Conservation (phyloP, 805 yeast species). For the Ogataea paradorogensis region DNA sequence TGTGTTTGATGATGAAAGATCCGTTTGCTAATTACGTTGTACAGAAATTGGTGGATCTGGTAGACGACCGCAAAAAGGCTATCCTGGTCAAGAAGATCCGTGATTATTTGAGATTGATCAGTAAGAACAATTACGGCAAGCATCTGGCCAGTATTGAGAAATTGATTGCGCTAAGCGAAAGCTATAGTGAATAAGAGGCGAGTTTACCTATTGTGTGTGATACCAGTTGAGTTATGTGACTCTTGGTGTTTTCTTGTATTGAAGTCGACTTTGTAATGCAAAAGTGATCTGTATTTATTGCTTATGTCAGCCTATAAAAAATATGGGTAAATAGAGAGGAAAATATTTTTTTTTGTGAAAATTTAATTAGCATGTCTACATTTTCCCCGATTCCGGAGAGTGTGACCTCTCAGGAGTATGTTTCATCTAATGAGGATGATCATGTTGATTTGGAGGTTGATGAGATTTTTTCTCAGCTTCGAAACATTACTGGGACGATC, state of each 20-base stretch:
- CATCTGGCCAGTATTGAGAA: constrained; percentile 82
- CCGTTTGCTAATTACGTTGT: constrained; percentile 97
- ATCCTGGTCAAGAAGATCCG: constrained; percentile 70
- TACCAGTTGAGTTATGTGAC: too few relatives aligned
- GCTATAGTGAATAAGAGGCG: constrained; percentile 23
- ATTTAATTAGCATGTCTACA: constrained; percentile 1
- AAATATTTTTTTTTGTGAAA: constrained; percentile 1
- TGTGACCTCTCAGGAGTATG: constrained; percentile 14
- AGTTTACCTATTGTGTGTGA: neutral
- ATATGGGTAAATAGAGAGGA: neutral
- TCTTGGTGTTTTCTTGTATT: too few relatives aligned
- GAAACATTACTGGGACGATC: constrained; percentile 11
- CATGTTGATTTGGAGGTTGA: constrained; percentile 24
- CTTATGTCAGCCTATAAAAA: too few relatives aligned
- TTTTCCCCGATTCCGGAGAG: constrained; percentile 21
- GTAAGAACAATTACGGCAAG: constrained; percentile 70
- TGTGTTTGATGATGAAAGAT: constrained; percentile 94
- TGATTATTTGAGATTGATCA: constrained; percentile 73
- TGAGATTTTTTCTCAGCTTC: constrained; percentile 34
- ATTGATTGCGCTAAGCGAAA: constrained; percentile 55
- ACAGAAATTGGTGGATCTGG: constrained; percentile 85
- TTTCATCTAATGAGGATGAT: constrained; percentile 11
- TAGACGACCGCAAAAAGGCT: constrained; percentile 66
- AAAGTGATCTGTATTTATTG: too few relatives aligned
- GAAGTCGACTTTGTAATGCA: too few relatives aligned